These are phyloP conservation scores for Globisporangium nunn DNA, from an alignment of 352 stramenopile genomes.

Conservation along the genomic window DNA sequence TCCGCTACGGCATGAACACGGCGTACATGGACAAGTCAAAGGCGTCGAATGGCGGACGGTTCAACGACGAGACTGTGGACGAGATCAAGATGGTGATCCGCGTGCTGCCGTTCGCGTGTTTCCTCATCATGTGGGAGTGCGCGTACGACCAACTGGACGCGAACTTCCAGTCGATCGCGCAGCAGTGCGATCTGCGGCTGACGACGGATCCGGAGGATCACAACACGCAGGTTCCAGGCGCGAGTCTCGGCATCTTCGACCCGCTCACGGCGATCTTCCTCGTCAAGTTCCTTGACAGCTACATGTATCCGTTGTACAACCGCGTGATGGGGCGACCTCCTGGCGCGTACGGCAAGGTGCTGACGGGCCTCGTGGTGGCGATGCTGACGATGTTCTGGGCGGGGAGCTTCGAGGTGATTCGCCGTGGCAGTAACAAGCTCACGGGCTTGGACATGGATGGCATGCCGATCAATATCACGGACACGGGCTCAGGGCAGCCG, in stretches of 20 bases:
- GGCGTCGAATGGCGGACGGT: constrained; percentile 69
- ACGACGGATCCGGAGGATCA: constrained; percentile 24
- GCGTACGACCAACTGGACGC: constrained; percentile 83
- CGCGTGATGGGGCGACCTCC: constrained; percentile 44
- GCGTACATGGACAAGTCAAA: constrained; percentile 85
- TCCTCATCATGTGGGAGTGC: constrained; percentile 87
- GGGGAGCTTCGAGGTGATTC: constrained; percentile 71
- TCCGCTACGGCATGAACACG: constrained; percentile 73
- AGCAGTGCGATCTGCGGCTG: constrained; percentile 75
- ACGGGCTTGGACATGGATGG: constrained; percentile 21
- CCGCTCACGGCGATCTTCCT: constrained; percentile 76
- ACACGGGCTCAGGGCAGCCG: constrained; percentile 50
- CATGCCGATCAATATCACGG: constrained; percentile 21
- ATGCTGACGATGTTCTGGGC: constrained; percentile 84
- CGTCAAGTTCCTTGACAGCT: constrained; percentile 63
- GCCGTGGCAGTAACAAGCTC: constrained; percentile 40
- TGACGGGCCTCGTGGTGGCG: constrained; percentile 64
- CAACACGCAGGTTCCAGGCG: constrained; percentile 57
- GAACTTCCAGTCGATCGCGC: constrained; percentile 84
- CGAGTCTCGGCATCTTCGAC: constrained; percentile 82
- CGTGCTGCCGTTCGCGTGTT: constrained; percentile 78
- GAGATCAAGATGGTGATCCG: constrained; percentile 85
- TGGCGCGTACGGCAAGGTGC: constrained; percentile 75
- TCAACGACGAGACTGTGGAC: constrained; percentile 77
- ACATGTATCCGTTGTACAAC: constrained; percentile 68